These are phyloP conservation scores for Mycena floridula DNA, from an alignment of 768 basidiomycete species.

Conservation along the genomic window DNA sequence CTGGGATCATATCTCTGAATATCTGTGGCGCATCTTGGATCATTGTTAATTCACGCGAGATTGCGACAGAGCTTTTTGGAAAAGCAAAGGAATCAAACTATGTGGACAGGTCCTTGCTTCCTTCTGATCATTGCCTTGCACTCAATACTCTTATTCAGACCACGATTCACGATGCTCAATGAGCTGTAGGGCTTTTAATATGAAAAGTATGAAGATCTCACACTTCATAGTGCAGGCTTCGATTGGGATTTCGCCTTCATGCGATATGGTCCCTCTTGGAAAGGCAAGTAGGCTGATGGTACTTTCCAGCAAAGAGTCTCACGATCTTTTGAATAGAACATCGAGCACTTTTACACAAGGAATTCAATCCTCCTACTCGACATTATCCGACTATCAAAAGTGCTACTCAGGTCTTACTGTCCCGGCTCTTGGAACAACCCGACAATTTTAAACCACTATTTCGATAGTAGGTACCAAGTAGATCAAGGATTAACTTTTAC, in stretches of 20 bases:
- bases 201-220: background rate
- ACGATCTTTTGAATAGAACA: background rate
- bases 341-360: background rate
- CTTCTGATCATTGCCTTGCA: background rate
- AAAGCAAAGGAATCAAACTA: conserved; percentile 16
- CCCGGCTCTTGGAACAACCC: background rate
- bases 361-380: conserved; percentile 1
- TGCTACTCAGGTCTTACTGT: background rate
- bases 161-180: background rate
- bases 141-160: background rate
- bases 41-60: conserved; percentile 17
- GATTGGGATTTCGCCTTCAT: background rate
- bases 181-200: background rate
- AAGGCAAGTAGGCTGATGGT: background rate
- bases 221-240: background rate
- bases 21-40: conserved; percentile 5
- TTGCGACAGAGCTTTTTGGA: conserved; percentile 22
- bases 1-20: background rate
- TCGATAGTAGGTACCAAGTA: background rate
- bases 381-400: background rate
- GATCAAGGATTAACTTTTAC: background rate
- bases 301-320: background rate
- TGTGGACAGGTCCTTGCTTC: conserved; percentile 15
- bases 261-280: background rate
- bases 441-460: background rate